Conservation (phyloP, 495 filamentous ascomycete genomes). For the Penicillium herquei region DNA sequence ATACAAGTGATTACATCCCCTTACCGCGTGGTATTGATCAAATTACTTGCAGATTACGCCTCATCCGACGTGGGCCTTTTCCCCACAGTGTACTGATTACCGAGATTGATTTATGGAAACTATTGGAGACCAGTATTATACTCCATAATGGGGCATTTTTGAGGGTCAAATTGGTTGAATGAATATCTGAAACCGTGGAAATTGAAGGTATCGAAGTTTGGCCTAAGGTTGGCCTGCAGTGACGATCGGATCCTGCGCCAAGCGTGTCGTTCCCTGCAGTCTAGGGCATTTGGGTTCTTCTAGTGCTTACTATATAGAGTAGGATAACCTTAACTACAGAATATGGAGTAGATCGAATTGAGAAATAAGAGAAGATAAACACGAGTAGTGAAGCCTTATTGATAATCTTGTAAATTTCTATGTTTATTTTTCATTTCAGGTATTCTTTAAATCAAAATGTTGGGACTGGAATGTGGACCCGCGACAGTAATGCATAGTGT, state of each 20-base stretch:
- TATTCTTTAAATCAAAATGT: constrained; percentile 16
- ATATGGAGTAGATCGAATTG: too few relatives aligned
- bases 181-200: too few relatives aligned
- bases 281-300: not conserved
- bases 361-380: too few relatives aligned
- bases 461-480: constrained; percentile 20
- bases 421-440: constrained; percentile 13
- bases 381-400: too few relatives aligned
- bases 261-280: constrained; percentile 15
- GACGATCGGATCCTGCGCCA: constrained; percentile 19
- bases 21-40: constrained; percentile 4
- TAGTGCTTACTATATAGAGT: not conserved
- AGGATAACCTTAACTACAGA: too few relatives aligned
- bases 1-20: not conserved
- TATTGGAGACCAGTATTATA: not conserved
- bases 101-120: not conserved
- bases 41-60: constrained; percentile 16
- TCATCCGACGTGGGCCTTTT: constrained; percentile 15
- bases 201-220: not conserved
- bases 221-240: constrained; percentile 4
- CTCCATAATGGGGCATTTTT: too few relatives aligned
- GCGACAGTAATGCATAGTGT: not conserved
- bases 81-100: constrained; percentile 5
- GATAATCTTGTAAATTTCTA: not conserved
- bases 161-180: too few relatives aligned